Evolutionary conservation across 2,329 filamentous ascomycete species (phyloP).

Genomic region (Trichothecium sympodiale): DNA sequence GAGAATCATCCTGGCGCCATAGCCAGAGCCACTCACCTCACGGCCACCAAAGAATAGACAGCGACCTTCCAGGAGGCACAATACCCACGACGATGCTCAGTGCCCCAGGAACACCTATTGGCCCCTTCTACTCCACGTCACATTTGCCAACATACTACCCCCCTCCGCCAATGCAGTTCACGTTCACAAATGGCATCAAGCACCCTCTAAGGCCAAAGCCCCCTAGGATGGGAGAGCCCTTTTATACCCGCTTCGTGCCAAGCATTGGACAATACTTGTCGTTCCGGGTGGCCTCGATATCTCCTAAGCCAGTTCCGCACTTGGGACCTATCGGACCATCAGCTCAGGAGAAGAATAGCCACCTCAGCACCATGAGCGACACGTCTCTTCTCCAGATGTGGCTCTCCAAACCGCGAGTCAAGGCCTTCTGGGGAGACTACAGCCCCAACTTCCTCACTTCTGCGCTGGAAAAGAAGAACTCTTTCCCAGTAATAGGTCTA

Average conservation of each 20-base stretch:
- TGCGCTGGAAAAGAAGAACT: constrained; percentile 57
- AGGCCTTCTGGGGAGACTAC: constrained; percentile 71
- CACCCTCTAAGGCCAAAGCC: constrained; percentile 85
- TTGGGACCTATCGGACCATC: constrained; percentile 42
- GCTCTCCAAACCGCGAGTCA: constrained; percentile 79
- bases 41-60: constrained; percentile 11
- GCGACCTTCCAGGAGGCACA: constrained; percentile 25
- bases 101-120: constrained; percentile 32
- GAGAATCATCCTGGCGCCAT: constrained; percentile 18
- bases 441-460: constrained; percentile 54
- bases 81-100: constrained; percentile 14
- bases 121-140: constrained; percentile 71
- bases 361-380: constrained; percentile 38
- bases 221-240: constrained; percentile 78
- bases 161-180: constrained; percentile 71
- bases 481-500: constrained; percentile 82
- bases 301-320: constrained; percentile 51
- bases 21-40: constrained; percentile 13
- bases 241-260: constrained; percentile 81
- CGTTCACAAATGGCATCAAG: constrained; percentile 63
- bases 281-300: constrained; percentile 72
- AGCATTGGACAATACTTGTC: constrained; percentile 76
- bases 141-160: constrained; percentile 89
- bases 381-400: constrained; percentile 62
- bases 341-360: constrained; percentile 25